These are phyloP conservation scores for Malus hybrid DNA, from an alignment of 331 rosid genomes.

Conservation along the genomic window DNA sequence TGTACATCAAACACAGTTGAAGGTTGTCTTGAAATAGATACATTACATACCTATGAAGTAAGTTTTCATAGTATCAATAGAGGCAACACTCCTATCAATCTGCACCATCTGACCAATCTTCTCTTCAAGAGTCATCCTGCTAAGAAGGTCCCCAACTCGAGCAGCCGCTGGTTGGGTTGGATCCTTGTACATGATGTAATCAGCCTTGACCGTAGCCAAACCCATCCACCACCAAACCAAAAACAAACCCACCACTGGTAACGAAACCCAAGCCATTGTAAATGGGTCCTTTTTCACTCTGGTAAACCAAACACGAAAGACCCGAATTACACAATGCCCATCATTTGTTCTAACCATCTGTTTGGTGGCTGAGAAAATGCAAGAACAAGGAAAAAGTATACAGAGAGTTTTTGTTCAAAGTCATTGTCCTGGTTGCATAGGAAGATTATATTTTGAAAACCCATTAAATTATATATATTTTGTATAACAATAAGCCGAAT, in stretches of 20 bases:
- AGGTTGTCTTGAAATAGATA: neutral
- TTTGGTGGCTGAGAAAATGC: neutral
- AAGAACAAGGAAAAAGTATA: neutral
- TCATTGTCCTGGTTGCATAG: neutral
- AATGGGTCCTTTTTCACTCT: neutral
- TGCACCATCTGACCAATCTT: constrained; percentile 68
- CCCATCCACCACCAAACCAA: constrained; percentile 17
- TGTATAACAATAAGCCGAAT: neutral
- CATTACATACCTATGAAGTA: constrained; percentile 40
- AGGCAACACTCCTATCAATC: constrained; percentile 46
- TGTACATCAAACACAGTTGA: neutral
- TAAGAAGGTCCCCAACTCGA: constrained; percentile 47
- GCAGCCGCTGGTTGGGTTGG: constrained; percentile 27
- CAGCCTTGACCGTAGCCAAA: constrained; percentile 17
- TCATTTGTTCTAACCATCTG: neutral
- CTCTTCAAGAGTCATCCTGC: constrained; percentile 49
- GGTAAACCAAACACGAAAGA: constrained; percentile 1
- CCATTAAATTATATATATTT: neutral
- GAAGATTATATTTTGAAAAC: neutral
- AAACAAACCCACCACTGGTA: constrained; percentile 14
- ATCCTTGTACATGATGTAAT: constrained; percentile 45
- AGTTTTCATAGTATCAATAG: constrained; percentile 28
- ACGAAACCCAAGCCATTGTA: constrained; percentile 31
- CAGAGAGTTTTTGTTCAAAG: neutral
- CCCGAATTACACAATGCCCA: neutral